phyloP scores from a whole-genome alignment of 306 rosid genomes.

The Rosa persica region DNA sequence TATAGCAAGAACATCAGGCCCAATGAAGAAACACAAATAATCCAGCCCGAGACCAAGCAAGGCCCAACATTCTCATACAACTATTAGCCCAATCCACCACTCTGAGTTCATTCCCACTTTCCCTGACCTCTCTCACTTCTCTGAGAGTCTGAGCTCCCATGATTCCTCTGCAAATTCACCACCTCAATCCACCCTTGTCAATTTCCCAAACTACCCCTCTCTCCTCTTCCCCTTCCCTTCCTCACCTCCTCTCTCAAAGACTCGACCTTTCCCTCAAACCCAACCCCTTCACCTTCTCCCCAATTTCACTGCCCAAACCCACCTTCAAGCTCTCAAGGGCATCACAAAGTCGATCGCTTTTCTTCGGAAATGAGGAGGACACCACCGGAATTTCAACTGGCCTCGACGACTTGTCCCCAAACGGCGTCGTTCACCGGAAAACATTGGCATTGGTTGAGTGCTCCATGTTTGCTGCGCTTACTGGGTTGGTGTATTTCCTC shows the following conservation, averaged over 20 bases:
- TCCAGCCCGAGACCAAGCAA: neutral
- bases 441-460: conserved; percentile 94
- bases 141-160: conserved; percentile 49
- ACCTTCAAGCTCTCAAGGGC: conserved; percentile 37
- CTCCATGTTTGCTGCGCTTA: conserved; percentile 95
- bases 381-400: conserved; percentile 27
- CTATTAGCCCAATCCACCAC: conserved; percentile 24
- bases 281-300: conserved; percentile 18
- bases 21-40: neutral
- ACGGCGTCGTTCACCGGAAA: conserved; percentile 64
- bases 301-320: conserved; percentile 22
- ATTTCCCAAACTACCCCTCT: conserved; percentile 40
- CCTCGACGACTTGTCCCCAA: conserved; percentile 62
- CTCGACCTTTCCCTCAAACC: conserved; percentile 22
- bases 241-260: conserved; percentile 23
- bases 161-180: conserved; percentile 55
- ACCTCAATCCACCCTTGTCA: conserved; percentile 24
- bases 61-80: neutral
- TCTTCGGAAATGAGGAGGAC: conserved; percentile 34
- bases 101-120: neutral
- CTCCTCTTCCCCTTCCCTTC: conserved; percentile 11
- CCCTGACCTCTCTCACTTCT: neutral
- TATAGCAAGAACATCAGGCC: too few species aligned
- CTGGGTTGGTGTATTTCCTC: conserved; percentile 90
- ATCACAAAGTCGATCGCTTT: conserved; percentile 29